Percentiles rank a stretch among this genome's conserved stretches.
Conservation (phyloP, 78 protist genomes). For the Dictyostelium intermedium region DNA sequence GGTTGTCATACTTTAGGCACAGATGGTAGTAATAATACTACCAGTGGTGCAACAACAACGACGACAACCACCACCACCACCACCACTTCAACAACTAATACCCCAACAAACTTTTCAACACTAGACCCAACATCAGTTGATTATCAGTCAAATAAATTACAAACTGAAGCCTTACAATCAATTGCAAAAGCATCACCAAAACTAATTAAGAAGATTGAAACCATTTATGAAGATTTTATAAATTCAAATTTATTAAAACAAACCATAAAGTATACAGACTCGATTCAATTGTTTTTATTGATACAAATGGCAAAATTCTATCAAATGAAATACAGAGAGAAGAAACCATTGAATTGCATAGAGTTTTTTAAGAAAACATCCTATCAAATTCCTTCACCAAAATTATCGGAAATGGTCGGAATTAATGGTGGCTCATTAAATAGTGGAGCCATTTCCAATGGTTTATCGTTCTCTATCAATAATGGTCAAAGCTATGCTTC, state of each 20-base stretch:
- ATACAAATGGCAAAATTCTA: constrained; percentile 51
- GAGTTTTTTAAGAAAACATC: constrained; percentile 50
- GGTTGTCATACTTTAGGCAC: neutral
- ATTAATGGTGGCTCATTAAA: neutral
- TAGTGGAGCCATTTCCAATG: neutral
- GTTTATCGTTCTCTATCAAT: neutral
- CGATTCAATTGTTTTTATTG: constrained; percentile 4
- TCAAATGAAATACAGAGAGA: constrained; percentile 44
- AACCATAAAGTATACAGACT: constrained; percentile 18
- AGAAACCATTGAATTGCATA: neutral
- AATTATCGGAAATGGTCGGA: neutral
- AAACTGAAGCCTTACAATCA: constrained; percentile 24
- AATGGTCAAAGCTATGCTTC: constrained; percentile 64
- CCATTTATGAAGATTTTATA: constrained; percentile 28
- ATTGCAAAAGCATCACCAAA: constrained; percentile 52
- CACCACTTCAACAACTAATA: neutral
- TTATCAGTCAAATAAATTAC: neutral
- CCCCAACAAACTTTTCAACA: neutral
- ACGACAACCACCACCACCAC: neutral
- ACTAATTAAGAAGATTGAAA: constrained; percentile 30
- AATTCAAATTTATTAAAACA: constrained; percentile 41
- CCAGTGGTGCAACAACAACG: neutral
- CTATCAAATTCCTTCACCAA: constrained; percentile 22
- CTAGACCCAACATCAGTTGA: neutral
- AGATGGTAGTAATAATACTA: too few species aligned